Percentiles rank a stretch among this genome's conserved stretches.
These are phyloP conservation scores for Pythium guiyangense DNA, from an alignment of 352 stramenopile species.

Conservation along the genomic window DNA sequence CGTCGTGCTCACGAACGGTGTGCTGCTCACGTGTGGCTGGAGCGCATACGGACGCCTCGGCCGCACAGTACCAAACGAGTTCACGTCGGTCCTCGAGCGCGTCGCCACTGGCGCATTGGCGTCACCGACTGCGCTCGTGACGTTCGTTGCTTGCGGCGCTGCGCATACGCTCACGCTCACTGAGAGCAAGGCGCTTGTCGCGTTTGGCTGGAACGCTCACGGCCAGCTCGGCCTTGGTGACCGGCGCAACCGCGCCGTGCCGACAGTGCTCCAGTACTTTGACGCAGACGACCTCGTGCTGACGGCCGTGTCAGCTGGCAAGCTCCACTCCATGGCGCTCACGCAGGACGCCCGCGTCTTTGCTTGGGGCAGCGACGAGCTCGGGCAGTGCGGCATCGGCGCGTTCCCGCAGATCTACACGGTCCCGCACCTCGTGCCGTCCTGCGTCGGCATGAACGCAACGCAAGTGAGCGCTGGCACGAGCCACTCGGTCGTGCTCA, in stretches of 20 bases:
- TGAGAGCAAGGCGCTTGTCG: conserved; percentile 27
- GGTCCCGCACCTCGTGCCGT: conserved; percentile 58
- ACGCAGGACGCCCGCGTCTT: conserved; percentile 51
- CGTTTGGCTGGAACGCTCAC: conserved; percentile 55
- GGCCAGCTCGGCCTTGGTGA: conserved; percentile 66
- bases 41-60: conserved; percentile 51
- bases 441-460: conserved; percentile 48
- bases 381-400: conserved; percentile 64
- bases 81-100: conserved; percentile 36
- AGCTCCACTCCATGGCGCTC: conserved; percentile 46
- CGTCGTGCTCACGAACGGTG: conserved; percentile 32
- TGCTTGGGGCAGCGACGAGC: conserved; percentile 68
- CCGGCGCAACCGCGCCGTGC: conserved; percentile 34
- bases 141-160: conserved; percentile 49
- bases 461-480: conserved; percentile 47
- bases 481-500: conserved; percentile 48
- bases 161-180: conserved; percentile 57
- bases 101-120: conserved; percentile 16
- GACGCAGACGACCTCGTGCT: conserved; percentile 24
- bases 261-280: conserved; percentile 54
- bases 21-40: conserved; percentile 61
- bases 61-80: conserved; percentile 16
- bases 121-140: conserved; percentile 21
- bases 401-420: conserved; percentile 76
- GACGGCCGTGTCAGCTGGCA: conserved; percentile 38